Conservation (phyloP, 805 yeast species). For the Kluyveromyces dobzhanskii region DNA sequence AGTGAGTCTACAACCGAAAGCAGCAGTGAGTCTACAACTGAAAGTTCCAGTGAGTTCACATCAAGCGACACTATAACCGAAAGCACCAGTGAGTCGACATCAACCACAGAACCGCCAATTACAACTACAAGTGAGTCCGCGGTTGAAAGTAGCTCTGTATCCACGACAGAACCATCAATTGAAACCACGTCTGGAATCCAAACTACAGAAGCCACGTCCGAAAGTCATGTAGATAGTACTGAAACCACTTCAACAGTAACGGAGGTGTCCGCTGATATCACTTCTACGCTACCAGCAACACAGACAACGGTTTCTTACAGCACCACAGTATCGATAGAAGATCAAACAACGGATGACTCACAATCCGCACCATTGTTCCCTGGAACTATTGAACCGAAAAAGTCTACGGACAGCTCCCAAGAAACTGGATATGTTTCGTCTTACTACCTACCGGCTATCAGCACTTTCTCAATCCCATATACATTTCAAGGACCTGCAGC, state of each 20-base stretch:
- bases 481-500: not conserved
- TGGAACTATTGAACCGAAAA: conserved; percentile 2
- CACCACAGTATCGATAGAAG: not conserved
- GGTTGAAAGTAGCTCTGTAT: too few relatives aligned
- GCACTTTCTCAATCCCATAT: not conserved
- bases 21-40: not conserved
- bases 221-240: not conserved
- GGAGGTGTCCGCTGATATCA: not conserved
- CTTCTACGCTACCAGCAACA: too few relatives aligned
- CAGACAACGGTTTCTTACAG: not conserved
- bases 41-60: not conserved
- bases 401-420: not conserved
- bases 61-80: not conserved
- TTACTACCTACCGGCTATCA: not conserved
- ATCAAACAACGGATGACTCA: not conserved
- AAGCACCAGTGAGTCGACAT: not conserved
- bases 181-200: too few relatives aligned
- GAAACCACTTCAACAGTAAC: not conserved
- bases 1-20: not conserved
- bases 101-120: too few relatives aligned
- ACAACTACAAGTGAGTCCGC: too few relatives aligned
- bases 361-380: not conserved
- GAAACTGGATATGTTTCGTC: not conserved
- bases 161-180: too few relatives aligned
- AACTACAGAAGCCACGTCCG: too few relatives aligned